These are phyloP conservation scores for Coemansia sp. DNA, from an alignment of 192 early-diverging fungal genomes.

Conservation along the genomic window DNA sequence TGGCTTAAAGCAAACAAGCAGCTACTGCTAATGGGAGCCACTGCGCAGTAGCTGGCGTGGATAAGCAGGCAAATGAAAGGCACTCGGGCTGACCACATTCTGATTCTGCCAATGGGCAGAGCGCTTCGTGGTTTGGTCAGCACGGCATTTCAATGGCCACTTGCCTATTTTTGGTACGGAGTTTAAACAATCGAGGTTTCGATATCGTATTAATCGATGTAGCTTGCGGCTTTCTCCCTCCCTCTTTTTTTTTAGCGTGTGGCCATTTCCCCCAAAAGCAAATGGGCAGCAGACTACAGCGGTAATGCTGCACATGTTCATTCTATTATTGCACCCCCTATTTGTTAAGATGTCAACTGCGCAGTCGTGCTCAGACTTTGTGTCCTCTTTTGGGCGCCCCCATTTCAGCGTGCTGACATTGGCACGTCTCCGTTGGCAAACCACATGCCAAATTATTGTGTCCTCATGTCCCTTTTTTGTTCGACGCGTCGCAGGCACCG, in stretches of 20 bases:
- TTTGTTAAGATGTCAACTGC: slow-evolving; percentile 10
- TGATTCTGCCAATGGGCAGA: background rate
- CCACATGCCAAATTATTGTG: too few relatives aligned
- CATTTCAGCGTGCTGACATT: too few relatives aligned
- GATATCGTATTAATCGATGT: slow-evolving; percentile 11
- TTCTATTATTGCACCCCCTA: slow-evolving; percentile 1
- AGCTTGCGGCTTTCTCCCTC: background rate
- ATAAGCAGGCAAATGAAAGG: background rate
- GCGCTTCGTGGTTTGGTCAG: slow-evolving; percentile 8
- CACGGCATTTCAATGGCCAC: slow-evolving; percentile 6
- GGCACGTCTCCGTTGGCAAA: too few relatives aligned
- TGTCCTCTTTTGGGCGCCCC: too few relatives aligned
- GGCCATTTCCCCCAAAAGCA: background rate
- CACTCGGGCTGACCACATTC: background rate
- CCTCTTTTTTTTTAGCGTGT: background rate
- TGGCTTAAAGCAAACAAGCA: background rate
- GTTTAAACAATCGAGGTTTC: slow-evolving; percentile 20
- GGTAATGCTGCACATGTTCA: slow-evolving; percentile 4
- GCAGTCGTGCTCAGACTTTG: slow-evolving; percentile 3
- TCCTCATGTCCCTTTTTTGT: background rate
- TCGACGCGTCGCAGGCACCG: background rate
- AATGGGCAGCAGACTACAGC: background rate
- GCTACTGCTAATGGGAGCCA: background rate
- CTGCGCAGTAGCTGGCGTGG: background rate
- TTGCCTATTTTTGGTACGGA: slow-evolving; percentile 8